A percentile compares a stretch with the other conserved stretches of the same genome.
These are phyloP conservation scores for Aristolochia fimbriata DNA, from an alignment of 164 flowering plant species.

Conservation along the genomic window DNA sequence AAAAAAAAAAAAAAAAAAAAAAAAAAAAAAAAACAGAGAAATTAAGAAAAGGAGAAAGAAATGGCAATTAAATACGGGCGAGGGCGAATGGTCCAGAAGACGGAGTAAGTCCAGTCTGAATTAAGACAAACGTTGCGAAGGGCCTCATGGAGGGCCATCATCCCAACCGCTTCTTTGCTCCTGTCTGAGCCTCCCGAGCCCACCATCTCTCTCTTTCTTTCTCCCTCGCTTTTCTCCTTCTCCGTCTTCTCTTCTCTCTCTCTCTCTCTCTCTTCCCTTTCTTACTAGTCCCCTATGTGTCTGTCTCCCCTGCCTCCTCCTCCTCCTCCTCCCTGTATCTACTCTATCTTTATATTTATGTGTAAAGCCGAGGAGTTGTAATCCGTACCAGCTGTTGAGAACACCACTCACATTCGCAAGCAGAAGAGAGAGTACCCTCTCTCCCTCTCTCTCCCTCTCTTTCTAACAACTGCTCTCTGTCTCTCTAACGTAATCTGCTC, in stretches of 20 bases:
- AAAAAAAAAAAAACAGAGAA: neutral
- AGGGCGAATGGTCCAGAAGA: constrained; percentile 21
- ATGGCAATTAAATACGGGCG: constrained; percentile 16
- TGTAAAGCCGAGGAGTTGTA: no score
- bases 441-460: constrained; percentile 2
- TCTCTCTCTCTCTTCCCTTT: no score
- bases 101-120: constrained; percentile 69
- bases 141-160: constrained; percentile 99
- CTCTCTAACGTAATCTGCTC: neutral
- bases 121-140: constrained; percentile 83
- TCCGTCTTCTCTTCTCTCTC: constrained; percentile 16
- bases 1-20: neutral
- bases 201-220: constrained; percentile 59
- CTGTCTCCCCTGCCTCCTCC: neutral
- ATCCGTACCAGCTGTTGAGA: neutral
- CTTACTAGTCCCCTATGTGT: neutral
- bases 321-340: neutral
- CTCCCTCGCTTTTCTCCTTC: constrained; percentile 10
- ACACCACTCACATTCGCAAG: neutral
- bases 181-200: constrained; percentile 58
- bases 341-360: neutral
- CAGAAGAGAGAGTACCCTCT: neutral
- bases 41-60: neutral
- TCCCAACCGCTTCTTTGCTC: constrained; percentile 99
- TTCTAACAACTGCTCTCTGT: neutral